A percentile compares a stretch with the other conserved stretches of the same genome.
phyloP scores from a whole-genome alignment of 768 basidiomycete genomes.

The Amyloporia xantha region DNA sequence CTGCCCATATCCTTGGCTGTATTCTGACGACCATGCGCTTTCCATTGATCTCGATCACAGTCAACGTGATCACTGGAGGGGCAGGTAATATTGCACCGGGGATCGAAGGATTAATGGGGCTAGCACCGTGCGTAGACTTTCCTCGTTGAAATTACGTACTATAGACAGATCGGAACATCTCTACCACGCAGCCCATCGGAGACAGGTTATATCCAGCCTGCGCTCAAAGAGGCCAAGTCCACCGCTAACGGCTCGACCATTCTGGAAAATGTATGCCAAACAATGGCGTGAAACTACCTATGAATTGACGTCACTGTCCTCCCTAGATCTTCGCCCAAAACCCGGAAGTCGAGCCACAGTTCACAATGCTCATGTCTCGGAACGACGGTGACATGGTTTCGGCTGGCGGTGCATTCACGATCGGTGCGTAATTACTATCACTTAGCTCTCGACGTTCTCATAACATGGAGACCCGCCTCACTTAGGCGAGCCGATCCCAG shows the following conservation, averaged over 20 bases:
- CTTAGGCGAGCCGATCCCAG: background rate
- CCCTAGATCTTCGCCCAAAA: conserved; percentile 1
- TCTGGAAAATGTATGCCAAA: background rate
- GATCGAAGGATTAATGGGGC: background rate
- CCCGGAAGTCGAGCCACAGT: background rate
- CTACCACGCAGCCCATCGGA: no score
- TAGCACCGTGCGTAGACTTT: background rate
- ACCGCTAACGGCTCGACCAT: background rate
- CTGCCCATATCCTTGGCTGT: no score
- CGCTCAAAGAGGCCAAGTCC: background rate
- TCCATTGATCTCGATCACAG: background rate
- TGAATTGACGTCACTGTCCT: background rate
- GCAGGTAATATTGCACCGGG: background rate
- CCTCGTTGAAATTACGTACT: background rate
- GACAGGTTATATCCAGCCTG: background rate
- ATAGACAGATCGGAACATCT: no score
- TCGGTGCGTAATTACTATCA: no score
- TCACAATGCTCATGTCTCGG: conserved; percentile 5
- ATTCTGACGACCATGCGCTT: no score
- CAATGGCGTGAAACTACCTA: background rate
- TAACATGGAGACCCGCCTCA: no score
- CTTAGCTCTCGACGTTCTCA: background rate
- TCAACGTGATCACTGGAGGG: background rate
- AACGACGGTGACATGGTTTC: background rate
- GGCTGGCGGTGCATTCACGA: conserved; percentile 1